These are phyloP conservation scores for Nematodospora valgi DNA, from an alignment of 805 yeast species.

Conservation along the genomic window DNA sequence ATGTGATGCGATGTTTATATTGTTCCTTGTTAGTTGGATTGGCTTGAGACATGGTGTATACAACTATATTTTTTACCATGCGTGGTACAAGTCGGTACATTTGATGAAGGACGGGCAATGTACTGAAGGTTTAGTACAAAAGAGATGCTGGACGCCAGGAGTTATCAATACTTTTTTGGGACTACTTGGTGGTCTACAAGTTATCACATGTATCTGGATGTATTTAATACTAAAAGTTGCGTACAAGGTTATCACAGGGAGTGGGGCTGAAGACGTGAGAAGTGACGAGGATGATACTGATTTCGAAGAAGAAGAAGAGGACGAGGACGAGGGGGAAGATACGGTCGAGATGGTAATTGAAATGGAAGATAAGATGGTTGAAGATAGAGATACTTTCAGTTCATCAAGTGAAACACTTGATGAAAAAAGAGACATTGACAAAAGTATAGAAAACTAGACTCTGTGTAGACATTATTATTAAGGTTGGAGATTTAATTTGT, in stretches of 20 bases:
- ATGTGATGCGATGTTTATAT: slow-evolving; percentile 68
- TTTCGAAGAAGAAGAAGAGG: slow-evolving; percentile 21
- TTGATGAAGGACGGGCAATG: slow-evolving; percentile 54
- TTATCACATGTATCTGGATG: slow-evolving; percentile 70
- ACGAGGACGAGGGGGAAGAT: slow-evolving; percentile 11
- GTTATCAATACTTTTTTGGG: slow-evolving; percentile 47
- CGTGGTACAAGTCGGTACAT: slow-evolving; percentile 38
- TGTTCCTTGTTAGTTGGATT: slow-evolving; percentile 70
- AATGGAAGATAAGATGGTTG: slow-evolving; percentile 3
- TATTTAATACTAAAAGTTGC: slow-evolving; percentile 69
- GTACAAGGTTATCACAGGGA: slow-evolving; percentile 63
- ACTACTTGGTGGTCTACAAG: slow-evolving; percentile 64
- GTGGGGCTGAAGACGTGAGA: slow-evolving; percentile 81
- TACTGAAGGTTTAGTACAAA: slow-evolving; percentile 25
- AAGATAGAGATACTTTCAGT: slow-evolving; percentile 1
- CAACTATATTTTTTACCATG: slow-evolving; percentile 62
- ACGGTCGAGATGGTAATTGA: slow-evolving; percentile 2
- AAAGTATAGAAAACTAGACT: not conserved
- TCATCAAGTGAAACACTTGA: slow-evolving; percentile 9
- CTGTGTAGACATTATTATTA: no score
- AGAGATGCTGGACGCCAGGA: slow-evolving; percentile 49
- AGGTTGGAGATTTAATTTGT: no score
- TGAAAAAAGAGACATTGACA: slow-evolving; percentile 3
- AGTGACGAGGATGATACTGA: slow-evolving; percentile 71
- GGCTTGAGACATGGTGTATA: slow-evolving; percentile 69